These are phyloP conservation scores for Erigeron canadensis DNA, from an alignment of 129 eudicot genomes.

Conservation along the genomic window DNA sequence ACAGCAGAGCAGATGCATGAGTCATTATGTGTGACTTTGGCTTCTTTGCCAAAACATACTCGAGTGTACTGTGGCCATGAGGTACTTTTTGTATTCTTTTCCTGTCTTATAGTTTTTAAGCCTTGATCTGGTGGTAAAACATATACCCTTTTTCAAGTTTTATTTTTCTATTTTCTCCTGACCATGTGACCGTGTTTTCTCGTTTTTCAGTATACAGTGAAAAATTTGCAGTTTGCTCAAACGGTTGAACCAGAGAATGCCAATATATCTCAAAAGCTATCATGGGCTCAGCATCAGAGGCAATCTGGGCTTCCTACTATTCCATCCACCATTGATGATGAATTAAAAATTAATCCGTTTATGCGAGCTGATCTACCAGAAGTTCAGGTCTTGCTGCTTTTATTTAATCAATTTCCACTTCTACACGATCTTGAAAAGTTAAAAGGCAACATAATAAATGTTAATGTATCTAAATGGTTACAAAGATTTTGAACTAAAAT, in stretches of 20 bases:
- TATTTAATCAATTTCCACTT: constrained; percentile 11
- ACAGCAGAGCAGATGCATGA: constrained; percentile 92
- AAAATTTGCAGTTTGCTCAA: constrained; percentile 95
- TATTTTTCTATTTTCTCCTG: neutral
- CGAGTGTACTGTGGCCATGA: constrained; percentile 87
- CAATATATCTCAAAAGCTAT: constrained; percentile 60
- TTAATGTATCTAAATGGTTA: neutral
- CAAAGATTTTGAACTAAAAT: neutral
- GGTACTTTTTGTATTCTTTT: constrained; percentile 40
- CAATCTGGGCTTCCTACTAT: constrained; percentile 72
- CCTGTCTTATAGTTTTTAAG: neutral
- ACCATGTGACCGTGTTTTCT: neutral
- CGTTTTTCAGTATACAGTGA: constrained; percentile 78
- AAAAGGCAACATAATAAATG: neutral
- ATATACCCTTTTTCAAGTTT: neutral
- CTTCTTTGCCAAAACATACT: constrained; percentile 87
- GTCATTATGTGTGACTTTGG: constrained; percentile 78
- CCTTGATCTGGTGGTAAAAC: too few relatives aligned
- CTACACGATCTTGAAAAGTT: constrained; percentile 4
- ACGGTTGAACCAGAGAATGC: constrained; percentile 91
- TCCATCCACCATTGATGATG: constrained; percentile 84
- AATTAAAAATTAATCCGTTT: constrained; percentile 79
- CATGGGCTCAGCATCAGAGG: constrained; percentile 91
- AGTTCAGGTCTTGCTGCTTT: constrained; percentile 56
- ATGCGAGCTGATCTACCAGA: constrained; percentile 76